Conservation (phyloP, 805 yeast species). For the Candida michaelii region DNA sequence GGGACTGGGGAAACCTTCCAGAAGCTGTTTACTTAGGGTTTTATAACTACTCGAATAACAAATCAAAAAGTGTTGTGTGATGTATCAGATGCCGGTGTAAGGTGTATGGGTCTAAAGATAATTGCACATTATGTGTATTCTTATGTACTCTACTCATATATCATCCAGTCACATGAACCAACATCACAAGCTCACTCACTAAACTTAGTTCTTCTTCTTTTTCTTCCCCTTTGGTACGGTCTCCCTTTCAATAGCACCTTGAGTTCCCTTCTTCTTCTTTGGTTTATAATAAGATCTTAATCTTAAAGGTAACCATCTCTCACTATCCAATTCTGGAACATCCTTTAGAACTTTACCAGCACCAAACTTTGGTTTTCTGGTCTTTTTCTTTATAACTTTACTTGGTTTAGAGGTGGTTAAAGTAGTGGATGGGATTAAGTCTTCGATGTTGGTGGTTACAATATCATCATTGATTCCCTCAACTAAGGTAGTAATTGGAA, state of each 20-base stretch:
- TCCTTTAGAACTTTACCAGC: constrained; percentile 26
- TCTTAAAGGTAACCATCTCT: constrained; percentile 89
- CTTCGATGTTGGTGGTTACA: constrained; percentile 29
- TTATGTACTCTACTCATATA: constrained; percentile 19
- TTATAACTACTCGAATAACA: too few relatives aligned
- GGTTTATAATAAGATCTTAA: constrained; percentile 84
- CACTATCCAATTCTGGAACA: constrained; percentile 44
- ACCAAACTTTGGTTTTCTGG: constrained; percentile 28
- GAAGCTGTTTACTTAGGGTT: too few relatives aligned
- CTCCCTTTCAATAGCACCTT: constrained; percentile 23
- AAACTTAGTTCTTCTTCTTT: constrained; percentile 22
- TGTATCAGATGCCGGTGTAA: too few relatives aligned
- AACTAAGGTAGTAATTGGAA: constrained; percentile 24
- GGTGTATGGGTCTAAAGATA: too few relatives aligned
- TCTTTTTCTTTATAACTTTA: constrained; percentile 27
- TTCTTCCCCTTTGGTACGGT: constrained; percentile 12
- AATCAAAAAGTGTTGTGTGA: too few relatives aligned
- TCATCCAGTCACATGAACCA: too few relatives aligned
- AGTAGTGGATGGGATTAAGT: constrained; percentile 19
- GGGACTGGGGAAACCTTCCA: too few relatives aligned
- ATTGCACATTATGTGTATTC: background rate
- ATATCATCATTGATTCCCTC: constrained; percentile 25
- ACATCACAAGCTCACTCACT: too few relatives aligned
- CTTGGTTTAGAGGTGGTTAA: constrained; percentile 11
- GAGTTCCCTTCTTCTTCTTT: constrained; percentile 52